Evolutionary conservation across 495 filamentous ascomycete species (phyloP).

Genomic region (Aspergillus heteromorphus): DNA sequence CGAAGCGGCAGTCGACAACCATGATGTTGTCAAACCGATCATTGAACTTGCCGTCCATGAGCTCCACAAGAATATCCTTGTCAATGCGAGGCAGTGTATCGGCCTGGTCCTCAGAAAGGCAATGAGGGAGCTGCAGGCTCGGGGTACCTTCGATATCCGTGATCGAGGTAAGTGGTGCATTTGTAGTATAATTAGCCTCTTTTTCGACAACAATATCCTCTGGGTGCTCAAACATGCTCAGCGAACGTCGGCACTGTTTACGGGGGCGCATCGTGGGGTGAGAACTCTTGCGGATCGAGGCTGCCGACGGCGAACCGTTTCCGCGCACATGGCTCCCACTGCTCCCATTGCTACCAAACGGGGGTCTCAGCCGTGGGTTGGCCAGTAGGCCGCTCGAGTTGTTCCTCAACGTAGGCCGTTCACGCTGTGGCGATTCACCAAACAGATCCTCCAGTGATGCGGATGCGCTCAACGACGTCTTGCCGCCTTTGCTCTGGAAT

Average conservation of each 20-base stretch:
- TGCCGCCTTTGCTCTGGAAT: slow-evolving; percentile 58
- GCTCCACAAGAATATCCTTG: slow-evolving; percentile 67
- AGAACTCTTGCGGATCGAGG: slow-evolving; percentile 63
- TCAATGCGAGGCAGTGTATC: slow-evolving; percentile 85
- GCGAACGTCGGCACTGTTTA: slow-evolving; percentile 81
- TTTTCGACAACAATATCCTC: slow-evolving; percentile 77
- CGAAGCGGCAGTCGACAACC: slow-evolving; percentile 94
- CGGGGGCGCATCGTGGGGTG: slow-evolving; percentile 71
- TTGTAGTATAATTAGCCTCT: slow-evolving; percentile 49
- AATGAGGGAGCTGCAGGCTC: slow-evolving; percentile 73
- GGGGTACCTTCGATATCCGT: slow-evolving; percentile 71
- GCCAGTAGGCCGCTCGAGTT: slow-evolving; percentile 35
- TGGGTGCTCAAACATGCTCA: slow-evolving; percentile 96
- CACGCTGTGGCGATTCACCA: slow-evolving; percentile 68
- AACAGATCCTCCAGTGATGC: slow-evolving; percentile 76
- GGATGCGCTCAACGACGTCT: slow-evolving; percentile 48
- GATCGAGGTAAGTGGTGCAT: slow-evolving; percentile 59
- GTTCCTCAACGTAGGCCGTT: slow-evolving; percentile 40
- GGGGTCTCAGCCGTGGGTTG: slow-evolving; percentile 55
- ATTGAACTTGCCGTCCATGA: slow-evolving; percentile 83
- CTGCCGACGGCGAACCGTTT: slow-evolving; percentile 66
- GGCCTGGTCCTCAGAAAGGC: slow-evolving; percentile 71
- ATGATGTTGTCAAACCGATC: slow-evolving; percentile 68
- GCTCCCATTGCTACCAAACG: slow-evolving; percentile 45
- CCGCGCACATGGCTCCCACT: slow-evolving; percentile 44